Percentiles rank a stretch among this genome's conserved stretches.
Evolutionary conservation across 345 rosid genomes (phyloP).

Genomic region (Citropsis articulata): DNA sequence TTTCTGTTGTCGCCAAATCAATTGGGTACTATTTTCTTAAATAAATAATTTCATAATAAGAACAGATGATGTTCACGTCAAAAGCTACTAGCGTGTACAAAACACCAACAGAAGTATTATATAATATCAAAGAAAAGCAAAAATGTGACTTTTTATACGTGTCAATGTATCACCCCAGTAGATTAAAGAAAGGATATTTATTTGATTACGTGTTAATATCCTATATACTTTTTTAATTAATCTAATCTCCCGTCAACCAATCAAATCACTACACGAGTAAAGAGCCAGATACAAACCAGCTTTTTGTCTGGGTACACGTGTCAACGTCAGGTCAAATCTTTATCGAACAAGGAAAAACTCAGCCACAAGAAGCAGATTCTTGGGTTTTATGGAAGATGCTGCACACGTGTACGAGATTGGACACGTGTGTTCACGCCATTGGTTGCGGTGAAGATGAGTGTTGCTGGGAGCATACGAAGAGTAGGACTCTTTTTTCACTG

Average conservation of each 20-base stretch:
- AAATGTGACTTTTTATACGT: not conserved
- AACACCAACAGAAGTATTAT: not conserved
- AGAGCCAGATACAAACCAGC: not conserved
- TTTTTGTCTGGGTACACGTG: slow-evolving; percentile 9
- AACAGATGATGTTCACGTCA: not conserved
- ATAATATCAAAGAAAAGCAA: not conserved
- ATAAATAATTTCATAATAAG: too few relatives aligned
- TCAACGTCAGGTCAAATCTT: not conserved
- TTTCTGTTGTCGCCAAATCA: too few relatives aligned
- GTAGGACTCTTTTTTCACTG: not conserved
- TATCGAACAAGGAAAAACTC: slow-evolving; percentile 8
- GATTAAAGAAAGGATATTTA: not conserved
- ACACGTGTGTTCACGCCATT: not conserved
- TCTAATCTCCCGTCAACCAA: not conserved
- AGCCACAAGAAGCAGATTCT: slow-evolving; percentile 27
- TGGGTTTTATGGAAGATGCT: not conserved
- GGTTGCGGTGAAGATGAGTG: not conserved
- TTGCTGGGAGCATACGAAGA: not conserved
- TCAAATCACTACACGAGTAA: slow-evolving; percentile 6
- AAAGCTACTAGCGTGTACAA: not conserved
- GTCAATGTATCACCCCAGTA: not conserved
- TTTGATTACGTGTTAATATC: slow-evolving; percentile 9
- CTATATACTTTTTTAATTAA: slow-evolving; percentile 3
- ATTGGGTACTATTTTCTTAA: too few relatives aligned
- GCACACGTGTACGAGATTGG: not conserved